phyloP scores from a whole-genome alignment of 1,284 basidiomycete genomes.

The Sanghuangporus baumii region DNA sequence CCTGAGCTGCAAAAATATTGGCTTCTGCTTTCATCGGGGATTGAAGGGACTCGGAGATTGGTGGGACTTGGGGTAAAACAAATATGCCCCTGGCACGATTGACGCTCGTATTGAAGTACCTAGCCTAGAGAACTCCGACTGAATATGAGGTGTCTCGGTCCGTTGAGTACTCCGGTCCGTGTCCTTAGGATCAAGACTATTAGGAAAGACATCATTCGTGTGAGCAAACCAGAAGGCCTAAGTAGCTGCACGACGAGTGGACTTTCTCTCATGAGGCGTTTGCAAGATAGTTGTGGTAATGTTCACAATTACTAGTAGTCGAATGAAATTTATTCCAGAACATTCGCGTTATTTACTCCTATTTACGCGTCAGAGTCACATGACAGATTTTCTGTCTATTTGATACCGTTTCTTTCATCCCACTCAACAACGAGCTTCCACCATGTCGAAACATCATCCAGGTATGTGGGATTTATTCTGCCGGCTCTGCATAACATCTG shows the following conservation, averaged over 20 bases:
- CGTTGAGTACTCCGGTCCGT: too few species aligned
- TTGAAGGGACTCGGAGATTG: too few species aligned
- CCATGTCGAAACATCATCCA: slow-evolving; percentile 90
- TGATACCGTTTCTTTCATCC: not conserved
- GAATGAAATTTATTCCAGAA: not conserved
- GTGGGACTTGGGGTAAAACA: too few species aligned
- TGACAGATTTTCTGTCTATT: not conserved
- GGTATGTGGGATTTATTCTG: slow-evolving; percentile 45
- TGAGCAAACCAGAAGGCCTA: not conserved
- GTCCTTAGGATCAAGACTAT: not conserved
- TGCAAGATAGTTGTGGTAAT: not conserved
- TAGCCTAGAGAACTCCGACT: too few species aligned
- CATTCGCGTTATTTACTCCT: not conserved
- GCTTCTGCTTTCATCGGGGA: too few species aligned
- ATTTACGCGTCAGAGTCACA: slow-evolving; percentile 1
- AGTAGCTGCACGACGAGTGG: not conserved
- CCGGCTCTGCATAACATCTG: not conserved
- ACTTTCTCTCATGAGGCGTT: not conserved
- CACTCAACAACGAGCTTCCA: slow-evolving; percentile 14
- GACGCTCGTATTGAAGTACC: too few species aligned
- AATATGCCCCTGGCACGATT: too few species aligned
- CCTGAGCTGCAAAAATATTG: too few species aligned
- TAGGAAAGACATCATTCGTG: not conserved
- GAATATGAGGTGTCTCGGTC: too few species aligned
- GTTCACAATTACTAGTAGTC: too few species aligned